Conservation (phyloP, 1,284 basidiomycete species). For the Pseudozyma thailandica region DNA sequence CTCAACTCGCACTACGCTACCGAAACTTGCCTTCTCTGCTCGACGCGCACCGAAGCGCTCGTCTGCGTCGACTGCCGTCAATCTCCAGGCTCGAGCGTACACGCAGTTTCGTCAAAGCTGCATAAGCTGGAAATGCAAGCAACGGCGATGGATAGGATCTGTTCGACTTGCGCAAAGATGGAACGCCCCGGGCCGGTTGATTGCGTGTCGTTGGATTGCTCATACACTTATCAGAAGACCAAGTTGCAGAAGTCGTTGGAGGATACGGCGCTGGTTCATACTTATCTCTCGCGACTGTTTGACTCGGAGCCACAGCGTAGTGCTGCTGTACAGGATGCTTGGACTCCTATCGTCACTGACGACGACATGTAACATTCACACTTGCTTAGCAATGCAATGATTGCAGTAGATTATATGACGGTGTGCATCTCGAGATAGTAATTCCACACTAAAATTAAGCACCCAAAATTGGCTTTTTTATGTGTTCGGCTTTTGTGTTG, state of each 20-base stretch:
- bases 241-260: slow-evolving; percentile 24
- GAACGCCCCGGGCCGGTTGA: slow-evolving; percentile 27
- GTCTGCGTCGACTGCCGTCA: slow-evolving; percentile 54
- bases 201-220: slow-evolving; percentile 62
- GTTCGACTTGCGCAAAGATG: slow-evolving; percentile 48
- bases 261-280: slow-evolving; percentile 16
- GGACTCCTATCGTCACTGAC: slow-evolving; percentile 1
- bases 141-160: slow-evolving; percentile 45
- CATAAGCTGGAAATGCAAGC: slow-evolving; percentile 28
- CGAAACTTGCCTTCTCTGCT: slow-evolving; percentile 78
- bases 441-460: neutral
- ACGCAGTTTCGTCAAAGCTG: slow-evolving; percentile 20
- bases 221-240: slow-evolving; percentile 54
- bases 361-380: neutral
- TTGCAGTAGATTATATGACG: too few species aligned
- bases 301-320: slow-evolving; percentile 9
- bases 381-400: neutral
- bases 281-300: slow-evolving; percentile 19
- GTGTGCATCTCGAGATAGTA: too few species aligned
- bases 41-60: slow-evolving; percentile 71
- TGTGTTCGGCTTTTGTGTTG: too few species aligned
- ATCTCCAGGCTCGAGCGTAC: slow-evolving; percentile 26
- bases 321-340: slow-evolving; percentile 27
- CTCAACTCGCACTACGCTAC: slow-evolving; percentile 83
- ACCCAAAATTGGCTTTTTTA: neutral